Base-by-base conservation (phyloP, 345 rosid species). In the Crucihimalaya himalaica region DNA sequence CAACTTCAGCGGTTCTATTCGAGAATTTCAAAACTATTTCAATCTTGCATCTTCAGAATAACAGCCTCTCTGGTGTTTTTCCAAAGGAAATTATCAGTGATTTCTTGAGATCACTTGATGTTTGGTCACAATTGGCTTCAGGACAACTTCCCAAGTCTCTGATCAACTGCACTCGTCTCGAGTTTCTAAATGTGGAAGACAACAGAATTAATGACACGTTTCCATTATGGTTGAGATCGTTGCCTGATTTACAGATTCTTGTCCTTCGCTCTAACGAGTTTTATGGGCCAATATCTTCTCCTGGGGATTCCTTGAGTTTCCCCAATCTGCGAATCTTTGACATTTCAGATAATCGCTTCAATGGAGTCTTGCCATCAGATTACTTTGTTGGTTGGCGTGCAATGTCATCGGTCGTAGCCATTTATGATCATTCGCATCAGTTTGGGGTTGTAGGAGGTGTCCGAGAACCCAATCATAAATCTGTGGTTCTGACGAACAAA, bases 201-300 rank as follows among this genome's bases (percentile, higher is more conserved):
- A 89, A 89, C 68, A 40, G 1, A 5, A 68, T 85, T 10, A 53
- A 4, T 0, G 89, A 81, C 43, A 29, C 0, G 0, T 86, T 83
- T 53, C 91, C 88, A 0, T 84, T 79, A 19, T 71, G 75, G 47
- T 58, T 87, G 78, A 71, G 51, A 59, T 66, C 25, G 2, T 5
- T 75, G 42, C 52, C 82, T 0, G 29, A n/a, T 12, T 53, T 87
- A 19, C 83, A 76, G n/a, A 69, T 83, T 63, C 83, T 89, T 7
- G 79, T 83, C 56, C 40, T 87, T 47, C 85, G 89, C 12, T 76
- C 81, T 5, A 87, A 87, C 57, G 5, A 46, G 5, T 84, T 89
- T 58, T 1, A 77, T 0, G 85, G 88, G 1, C 12, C 8, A 4
- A 73, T 89, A 65, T 52, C 14, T 23, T 83, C 88, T 76, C 35